phyloP scores from a whole-genome alignment of 2,329 filamentous ascomycete genomes.

The Fusarium palustre region DNA sequence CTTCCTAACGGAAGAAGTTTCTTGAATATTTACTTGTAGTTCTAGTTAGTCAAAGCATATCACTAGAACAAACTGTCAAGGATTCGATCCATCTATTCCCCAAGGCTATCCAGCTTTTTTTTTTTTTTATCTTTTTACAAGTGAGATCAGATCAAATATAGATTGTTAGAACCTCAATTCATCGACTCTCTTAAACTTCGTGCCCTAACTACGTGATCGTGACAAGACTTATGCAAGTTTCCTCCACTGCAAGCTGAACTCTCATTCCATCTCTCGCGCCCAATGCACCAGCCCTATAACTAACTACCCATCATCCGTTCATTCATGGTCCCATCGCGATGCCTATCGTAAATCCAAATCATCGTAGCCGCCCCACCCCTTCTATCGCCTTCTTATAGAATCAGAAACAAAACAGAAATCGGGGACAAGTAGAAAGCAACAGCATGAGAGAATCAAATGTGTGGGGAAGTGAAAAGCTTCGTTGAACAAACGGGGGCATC shows the following conservation, averaged over 20 bases:
- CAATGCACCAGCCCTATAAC: conserved; percentile 35
- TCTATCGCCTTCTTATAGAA: conserved; percentile 46
- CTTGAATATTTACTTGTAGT: neutral
- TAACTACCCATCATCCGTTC: conserved; percentile 35
- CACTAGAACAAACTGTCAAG: conserved; percentile 13
- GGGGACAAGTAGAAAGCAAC: conserved; percentile 33
- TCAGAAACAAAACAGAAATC: conserved; percentile 28
- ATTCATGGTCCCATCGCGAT: conserved; percentile 40
- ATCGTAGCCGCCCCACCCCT: conserved; percentile 44
- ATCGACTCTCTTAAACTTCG: conserved; percentile 43
- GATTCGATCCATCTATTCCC: neutral
- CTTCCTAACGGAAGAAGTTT: neutral
- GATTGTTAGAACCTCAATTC: conserved; percentile 37
- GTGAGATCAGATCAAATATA: conserved; percentile 21
- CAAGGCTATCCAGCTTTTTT: neutral
- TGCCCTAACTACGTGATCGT: conserved; percentile 48
- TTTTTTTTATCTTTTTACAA: conserved; percentile 1
- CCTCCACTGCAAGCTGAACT: conserved; percentile 27
- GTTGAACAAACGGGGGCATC: conserved; percentile 26
- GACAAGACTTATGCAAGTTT: conserved; percentile 45
- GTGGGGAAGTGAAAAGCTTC: conserved; percentile 38
- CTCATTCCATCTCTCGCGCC: conserved; percentile 27
- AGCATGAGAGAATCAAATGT: conserved; percentile 16
- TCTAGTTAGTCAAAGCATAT: neutral
- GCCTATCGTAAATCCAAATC: conserved; percentile 49